phyloP scores from a whole-genome alignment of 2,329 filamentous ascomycete genomes.

The Botrytis galanthina region DNA sequence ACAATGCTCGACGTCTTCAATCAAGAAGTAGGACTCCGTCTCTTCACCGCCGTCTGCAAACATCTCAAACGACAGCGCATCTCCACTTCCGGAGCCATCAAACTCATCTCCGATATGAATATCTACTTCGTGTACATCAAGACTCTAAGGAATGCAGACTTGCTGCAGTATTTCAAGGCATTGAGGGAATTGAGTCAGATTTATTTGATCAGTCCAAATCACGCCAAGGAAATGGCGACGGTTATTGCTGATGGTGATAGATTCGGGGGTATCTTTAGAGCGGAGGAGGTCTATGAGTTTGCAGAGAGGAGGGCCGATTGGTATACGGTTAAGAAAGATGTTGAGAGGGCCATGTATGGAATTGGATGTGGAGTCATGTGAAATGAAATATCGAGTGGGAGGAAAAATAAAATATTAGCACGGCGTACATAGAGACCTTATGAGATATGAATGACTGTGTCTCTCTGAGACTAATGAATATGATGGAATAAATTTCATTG shows the following conservation, averaged over 20 bases:
- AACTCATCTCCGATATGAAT: conserved; percentile 95
- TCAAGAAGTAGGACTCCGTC: conserved; percentile 88
- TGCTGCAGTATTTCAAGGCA: conserved; percentile 87
- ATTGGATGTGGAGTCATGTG: conserved; percentile 68
- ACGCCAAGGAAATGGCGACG: conserved; percentile 91
- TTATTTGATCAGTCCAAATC: conserved; percentile 81
- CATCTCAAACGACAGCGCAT: conserved; percentile 95
- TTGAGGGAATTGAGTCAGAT: conserved; percentile 92
- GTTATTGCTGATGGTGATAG: conserved; percentile 90
- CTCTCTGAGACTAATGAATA: neutral
- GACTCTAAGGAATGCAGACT: conserved; percentile 75
- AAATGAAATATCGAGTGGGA: neutral
- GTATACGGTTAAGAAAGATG: conserved; percentile 83
- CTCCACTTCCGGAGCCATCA: conserved; percentile 83
- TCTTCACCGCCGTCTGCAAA: conserved; percentile 92
- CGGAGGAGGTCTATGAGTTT: conserved; percentile 97
- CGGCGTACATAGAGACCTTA: neutral
- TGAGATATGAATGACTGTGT: conserved; percentile 8
- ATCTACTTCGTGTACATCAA: conserved; percentile 84
- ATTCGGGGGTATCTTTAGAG: conserved; percentile 88
- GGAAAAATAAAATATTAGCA: neutral
- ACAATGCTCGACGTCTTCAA: conserved; percentile 98
- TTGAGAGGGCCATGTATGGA: conserved; percentile 97
- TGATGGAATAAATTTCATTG: neutral
- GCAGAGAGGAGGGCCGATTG: conserved; percentile 92